These are phyloP conservation scores for Fusarium sp. DNA, from an alignment of 2,329 filamentous ascomycete genomes.

Conservation along the genomic window DNA sequence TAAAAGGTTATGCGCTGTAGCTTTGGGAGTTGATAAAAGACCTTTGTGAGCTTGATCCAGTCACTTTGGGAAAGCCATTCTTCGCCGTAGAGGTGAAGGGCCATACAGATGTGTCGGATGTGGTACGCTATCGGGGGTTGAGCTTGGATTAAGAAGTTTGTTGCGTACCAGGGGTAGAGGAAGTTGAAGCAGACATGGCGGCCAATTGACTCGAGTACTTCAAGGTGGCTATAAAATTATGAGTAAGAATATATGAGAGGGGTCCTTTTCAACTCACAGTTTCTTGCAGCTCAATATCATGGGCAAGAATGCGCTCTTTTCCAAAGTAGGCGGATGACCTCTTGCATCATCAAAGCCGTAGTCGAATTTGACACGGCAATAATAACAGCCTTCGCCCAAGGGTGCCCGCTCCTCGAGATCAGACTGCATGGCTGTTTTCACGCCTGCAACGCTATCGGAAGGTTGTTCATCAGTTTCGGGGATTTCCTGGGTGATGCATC, in stretches of 20 bases:
- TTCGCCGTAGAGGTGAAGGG: background rate
- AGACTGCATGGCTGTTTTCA: background rate
- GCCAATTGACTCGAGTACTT: background rate
- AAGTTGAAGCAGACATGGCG: background rate
- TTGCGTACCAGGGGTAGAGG: background rate
- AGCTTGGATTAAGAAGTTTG: background rate
- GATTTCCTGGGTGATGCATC: background rate
- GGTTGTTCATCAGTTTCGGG: background rate
- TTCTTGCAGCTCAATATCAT: background rate
- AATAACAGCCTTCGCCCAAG: background rate
- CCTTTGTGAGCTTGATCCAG: background rate
- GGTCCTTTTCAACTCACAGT: background rate
- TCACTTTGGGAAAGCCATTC: background rate
- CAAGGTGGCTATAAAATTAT: background rate
- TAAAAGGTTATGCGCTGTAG: background rate
- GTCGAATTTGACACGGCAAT: background rate
- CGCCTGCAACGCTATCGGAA: background rate
- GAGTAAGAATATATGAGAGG: background rate
- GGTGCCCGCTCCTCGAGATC: background rate
- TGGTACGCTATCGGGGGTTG: background rate
- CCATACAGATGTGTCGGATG: background rate
- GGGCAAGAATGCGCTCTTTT: background rate
- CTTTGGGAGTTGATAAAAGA: background rate
- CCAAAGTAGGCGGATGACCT: background rate
- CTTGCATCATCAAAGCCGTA: too few relatives aligned